phyloP scores from a whole-genome alignment of 2,329 filamentous ascomycete genomes.

The Rugonectria rugulosa region DNA sequence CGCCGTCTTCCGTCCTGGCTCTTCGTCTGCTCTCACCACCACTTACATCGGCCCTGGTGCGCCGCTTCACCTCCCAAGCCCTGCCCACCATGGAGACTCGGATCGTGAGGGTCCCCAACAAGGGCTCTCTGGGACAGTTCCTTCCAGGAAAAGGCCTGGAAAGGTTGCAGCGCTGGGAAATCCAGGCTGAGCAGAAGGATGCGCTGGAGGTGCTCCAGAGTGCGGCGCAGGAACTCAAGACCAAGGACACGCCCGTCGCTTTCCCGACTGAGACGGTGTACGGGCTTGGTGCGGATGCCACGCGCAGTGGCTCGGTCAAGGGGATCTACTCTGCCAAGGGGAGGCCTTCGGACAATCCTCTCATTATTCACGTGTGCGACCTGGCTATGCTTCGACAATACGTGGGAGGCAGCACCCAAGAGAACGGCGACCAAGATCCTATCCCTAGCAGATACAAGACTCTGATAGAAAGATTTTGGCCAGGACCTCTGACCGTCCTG shows the following conservation, averaged over 20 bases:
- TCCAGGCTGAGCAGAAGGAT: slow-evolving; percentile 41
- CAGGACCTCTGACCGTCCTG: slow-evolving; percentile 90
- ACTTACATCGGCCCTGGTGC: slow-evolving; percentile 38
- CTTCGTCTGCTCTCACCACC: slow-evolving; percentile 20
- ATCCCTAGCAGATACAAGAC: slow-evolving; percentile 80
- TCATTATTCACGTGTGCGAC: slow-evolving; percentile 92
- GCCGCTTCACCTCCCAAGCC: slow-evolving; percentile 21
- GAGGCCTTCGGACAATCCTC: slow-evolving; percentile 89
- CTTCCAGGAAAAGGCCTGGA: slow-evolving; percentile 36
- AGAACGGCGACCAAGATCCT: slow-evolving; percentile 41
- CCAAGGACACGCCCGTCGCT: slow-evolving; percentile 79
- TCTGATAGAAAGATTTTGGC: slow-evolving; percentile 88
- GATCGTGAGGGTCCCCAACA: slow-evolving; percentile 46
- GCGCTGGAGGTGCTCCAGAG: slow-evolving; percentile 58
- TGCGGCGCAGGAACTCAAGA: slow-evolving; percentile 71
- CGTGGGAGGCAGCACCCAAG: slow-evolving; percentile 50
- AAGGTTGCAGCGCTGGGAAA: slow-evolving; percentile 53
- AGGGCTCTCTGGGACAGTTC: slow-evolving; percentile 47
- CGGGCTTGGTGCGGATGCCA: slow-evolving; percentile 95
- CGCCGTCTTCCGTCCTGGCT: slow-evolving; percentile 6
- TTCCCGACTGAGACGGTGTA: slow-evolving; percentile 99
- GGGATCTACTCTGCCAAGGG: slow-evolving; percentile 96
- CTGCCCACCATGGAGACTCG: slow-evolving; percentile 48
- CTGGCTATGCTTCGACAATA: slow-evolving; percentile 75
- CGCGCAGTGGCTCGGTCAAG: slow-evolving; percentile 79